phyloP scores from a whole-genome alignment of 1,139 yeast genomes.

The Pichia sp. region DNA sequence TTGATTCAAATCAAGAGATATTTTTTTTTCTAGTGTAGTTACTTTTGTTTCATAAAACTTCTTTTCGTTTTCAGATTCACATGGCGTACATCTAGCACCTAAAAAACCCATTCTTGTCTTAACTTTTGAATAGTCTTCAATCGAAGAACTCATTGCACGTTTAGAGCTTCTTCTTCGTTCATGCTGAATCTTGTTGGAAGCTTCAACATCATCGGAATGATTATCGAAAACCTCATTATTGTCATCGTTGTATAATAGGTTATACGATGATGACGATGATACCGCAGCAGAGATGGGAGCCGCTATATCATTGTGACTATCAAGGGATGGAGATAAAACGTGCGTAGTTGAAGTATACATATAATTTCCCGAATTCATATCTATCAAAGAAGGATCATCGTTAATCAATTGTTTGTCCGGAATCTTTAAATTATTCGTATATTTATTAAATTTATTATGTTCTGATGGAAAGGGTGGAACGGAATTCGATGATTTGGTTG shows the following conservation, averaged over 20 bases:
- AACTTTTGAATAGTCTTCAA: slow-evolving; percentile 25
- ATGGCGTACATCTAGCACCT: too few relatives aligned
- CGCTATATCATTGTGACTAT: too few relatives aligned
- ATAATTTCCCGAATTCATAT: too few relatives aligned
- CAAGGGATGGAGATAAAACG: too few relatives aligned
- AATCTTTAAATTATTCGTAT: background rate
- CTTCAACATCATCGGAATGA: background rate
- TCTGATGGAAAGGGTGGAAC: background rate
- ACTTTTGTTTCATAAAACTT: background rate
- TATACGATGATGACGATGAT: too few relatives aligned
- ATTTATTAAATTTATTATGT: background rate
- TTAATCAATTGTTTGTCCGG: too few relatives aligned
- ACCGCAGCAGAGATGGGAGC: too few relatives aligned
- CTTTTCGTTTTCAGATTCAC: too few relatives aligned
- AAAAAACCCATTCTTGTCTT: slow-evolving; percentile 20
- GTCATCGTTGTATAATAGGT: too few relatives aligned
- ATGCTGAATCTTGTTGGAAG: background rate
- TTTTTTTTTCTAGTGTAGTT: background rate
- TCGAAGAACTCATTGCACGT: slow-evolving; percentile 27
- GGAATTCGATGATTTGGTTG: background rate
- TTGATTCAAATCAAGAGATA: background rate
- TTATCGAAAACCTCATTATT: slow-evolving; percentile 3
- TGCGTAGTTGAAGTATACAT: too few relatives aligned
- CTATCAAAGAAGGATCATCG: too few relatives aligned
- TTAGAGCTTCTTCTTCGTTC: slow-evolving; percentile 21